Evolutionary conservation across 2,329 filamentous ascomycete genomes (phyloP).

Genomic region (Zymoseptoria tritici): DNA sequence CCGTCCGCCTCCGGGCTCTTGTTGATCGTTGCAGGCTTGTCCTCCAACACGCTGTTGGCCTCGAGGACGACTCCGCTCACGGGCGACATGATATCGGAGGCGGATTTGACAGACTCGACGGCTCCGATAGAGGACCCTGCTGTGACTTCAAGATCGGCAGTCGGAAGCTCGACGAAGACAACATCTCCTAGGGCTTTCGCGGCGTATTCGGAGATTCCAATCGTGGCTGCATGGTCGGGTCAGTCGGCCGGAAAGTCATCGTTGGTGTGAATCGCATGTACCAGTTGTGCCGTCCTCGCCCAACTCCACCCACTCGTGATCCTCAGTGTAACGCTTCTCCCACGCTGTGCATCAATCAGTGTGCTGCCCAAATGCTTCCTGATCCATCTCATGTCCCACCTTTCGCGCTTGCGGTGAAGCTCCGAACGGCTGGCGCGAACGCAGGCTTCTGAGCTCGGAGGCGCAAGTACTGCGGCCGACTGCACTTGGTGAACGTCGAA

Average conservation of each 20-base stretch:
- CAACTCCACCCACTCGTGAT: conserved; percentile 97
- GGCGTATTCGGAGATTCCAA: conserved; percentile 87
- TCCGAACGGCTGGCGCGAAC: conserved; percentile 15
- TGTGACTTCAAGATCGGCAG: conserved; percentile 57
- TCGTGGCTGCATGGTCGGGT: conserved; percentile 43
- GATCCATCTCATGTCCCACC: conserved; percentile 12
- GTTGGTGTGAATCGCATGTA: conserved; percentile 27
- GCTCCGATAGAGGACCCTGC: conserved; percentile 83
- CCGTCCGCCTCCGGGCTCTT: conserved; percentile 80
- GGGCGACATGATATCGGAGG: conserved; percentile 93
- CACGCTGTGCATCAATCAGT: conserved; percentile 39
- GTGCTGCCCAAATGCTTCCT: neutral
- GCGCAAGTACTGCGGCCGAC: conserved; percentile 22
- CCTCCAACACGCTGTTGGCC: conserved; percentile 68
- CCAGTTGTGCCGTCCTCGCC: conserved; percentile 74
- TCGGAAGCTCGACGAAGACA: conserved; percentile 91
- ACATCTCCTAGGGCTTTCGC: conserved; percentile 90
- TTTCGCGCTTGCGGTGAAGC: conserved; percentile 24
- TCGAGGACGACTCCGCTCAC: conserved; percentile 68
- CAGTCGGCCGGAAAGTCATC: neutral
- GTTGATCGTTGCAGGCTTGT: conserved; percentile 84
- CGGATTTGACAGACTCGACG: conserved; percentile 96
- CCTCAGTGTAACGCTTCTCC: conserved; percentile 83
- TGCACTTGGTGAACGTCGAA: conserved; percentile 19
- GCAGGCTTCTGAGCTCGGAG: conserved; percentile 16